These are phyloP conservation scores for Penicillium italicum DNA, from an alignment of 2,329 filamentous ascomycete genomes.

Conservation along the genomic window DNA sequence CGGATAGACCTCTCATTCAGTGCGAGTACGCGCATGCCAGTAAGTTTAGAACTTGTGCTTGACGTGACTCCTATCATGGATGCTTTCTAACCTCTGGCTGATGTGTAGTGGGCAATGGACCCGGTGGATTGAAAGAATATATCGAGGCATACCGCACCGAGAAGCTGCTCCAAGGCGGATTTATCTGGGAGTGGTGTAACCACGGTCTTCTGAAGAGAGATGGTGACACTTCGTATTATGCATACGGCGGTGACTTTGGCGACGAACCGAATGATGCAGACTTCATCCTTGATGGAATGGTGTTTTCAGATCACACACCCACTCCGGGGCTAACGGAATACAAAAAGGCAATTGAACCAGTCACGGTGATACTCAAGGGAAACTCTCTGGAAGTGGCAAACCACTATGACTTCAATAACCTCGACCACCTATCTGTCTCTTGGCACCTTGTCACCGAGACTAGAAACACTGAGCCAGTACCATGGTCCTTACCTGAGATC, in stretches of 20 bases:
- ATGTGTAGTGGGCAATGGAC: conserved; percentile 62
- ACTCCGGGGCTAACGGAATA: conserved; percentile 55
- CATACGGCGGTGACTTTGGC: conserved; percentile 61
- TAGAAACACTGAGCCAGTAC: conserved; percentile 3
- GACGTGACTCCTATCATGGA: not conserved
- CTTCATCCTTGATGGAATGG: conserved; percentile 62
- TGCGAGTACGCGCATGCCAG: conserved; percentile 58
- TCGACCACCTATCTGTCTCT: conserved; percentile 41
- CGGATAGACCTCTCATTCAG: conserved; percentile 44
- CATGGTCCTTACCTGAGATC: conserved; percentile 43
- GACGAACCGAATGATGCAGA: conserved; percentile 59
- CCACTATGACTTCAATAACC: conserved; percentile 49
- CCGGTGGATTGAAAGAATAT: conserved; percentile 67
- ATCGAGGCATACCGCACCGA: conserved; percentile 60
- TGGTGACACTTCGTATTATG: conserved; percentile 47
- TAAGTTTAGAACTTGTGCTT: not conserved
- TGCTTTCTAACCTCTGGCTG: not conserved
- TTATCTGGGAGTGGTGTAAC: conserved; percentile 66
- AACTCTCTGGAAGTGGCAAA: conserved; percentile 46
- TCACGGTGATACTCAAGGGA: conserved; percentile 42
- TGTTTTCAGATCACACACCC: conserved; percentile 48
- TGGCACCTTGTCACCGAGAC: conserved; percentile 26
- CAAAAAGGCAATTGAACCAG: conserved; percentile 57
- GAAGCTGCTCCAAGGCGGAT: conserved; percentile 62
- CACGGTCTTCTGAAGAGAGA: conserved; percentile 51